Evolutionary conservation across 306 rosid species (phyloP), one percentile per base, ranked within the genome.

Genomic region (Heteromeles arbutifolia): DNA sequence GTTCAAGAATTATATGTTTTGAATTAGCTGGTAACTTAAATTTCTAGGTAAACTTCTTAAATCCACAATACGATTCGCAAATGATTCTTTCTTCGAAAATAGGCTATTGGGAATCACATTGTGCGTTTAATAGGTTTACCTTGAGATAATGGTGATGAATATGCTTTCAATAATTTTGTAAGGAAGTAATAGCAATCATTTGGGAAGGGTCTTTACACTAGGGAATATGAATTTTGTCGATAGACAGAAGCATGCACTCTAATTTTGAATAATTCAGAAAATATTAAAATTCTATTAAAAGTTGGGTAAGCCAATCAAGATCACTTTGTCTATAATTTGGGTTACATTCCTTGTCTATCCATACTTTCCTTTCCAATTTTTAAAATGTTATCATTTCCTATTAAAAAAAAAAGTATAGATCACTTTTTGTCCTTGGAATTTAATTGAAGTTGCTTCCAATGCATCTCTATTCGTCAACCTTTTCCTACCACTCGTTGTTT

Each of bases 401-500:
- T 53, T 8, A 21, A 5, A n/a, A 12, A 18, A 18, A 34, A 34
- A 8, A 4, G 8, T 34, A 12, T 28, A 25, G 70, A 48, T 62
- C 29, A 45, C 6, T 4, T 29, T 29, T 44, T 69, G 43, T 77
- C 5, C 41, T n/a, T 32, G 14, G 50, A 32, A 24, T 25, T 70
- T 78, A 61, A 32, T 4, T 52, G 48, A 65, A 77, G 73, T 65
- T 72, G 45, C 43, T 69, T 71, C 56, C 41, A 19, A 19, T 28
- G 72, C 62, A 25, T 57, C 17, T 53, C 13, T 64, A 21, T 17
- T 58, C 41, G 34, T 65, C 31, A 65, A 8, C 14, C 22, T 76
- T 19, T 39, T 61, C 63, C 64, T 21, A 39, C 48, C 65, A 79
- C 56, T 72, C 66, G 22, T 74, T 67, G 52, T 70, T 81, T 43